Evolutionary conservation across 352 stramenopile species (phyloP).

Genomic region (Phytophthora brassicae): DNA sequence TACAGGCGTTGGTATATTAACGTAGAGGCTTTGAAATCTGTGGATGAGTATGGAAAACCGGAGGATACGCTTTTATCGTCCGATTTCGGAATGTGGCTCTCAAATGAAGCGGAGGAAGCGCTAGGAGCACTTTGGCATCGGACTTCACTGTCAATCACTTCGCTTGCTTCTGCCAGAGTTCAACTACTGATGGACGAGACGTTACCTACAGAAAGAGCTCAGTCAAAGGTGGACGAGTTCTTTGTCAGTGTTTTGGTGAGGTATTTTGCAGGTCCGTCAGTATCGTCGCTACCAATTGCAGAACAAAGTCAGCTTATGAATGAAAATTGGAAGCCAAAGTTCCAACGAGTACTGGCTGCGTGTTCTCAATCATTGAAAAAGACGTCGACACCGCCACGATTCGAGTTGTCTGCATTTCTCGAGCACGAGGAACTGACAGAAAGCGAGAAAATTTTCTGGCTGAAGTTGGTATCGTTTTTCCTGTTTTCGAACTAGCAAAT

Average conservation of each 20-base stretch:
- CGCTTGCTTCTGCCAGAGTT: conserved; percentile 36
- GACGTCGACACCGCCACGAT: conserved; percentile 14
- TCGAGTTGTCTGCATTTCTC: conserved; percentile 38
- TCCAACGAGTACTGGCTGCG: conserved; percentile 32
- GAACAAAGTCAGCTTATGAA: conserved; percentile 7
- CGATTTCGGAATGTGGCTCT: conserved; percentile 46
- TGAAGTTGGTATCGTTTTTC: conserved; percentile 65
- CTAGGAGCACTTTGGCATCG: conserved; percentile 42
- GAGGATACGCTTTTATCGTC: conserved; percentile 10
- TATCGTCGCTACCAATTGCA: conserved; percentile 10
- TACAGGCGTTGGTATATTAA: conserved; percentile 23
- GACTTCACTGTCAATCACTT: conserved; percentile 34
- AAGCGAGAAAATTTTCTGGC: conserved; percentile 52
- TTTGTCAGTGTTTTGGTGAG: conserved; percentile 28
- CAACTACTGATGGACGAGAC: conserved; percentile 27
- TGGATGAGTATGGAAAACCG: conserved; percentile 4
- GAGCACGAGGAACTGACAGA: conserved; percentile 33
- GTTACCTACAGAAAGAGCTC: background rate
- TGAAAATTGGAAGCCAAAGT: conserved; percentile 40
- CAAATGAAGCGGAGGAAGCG: conserved; percentile 46
- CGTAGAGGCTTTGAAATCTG: background rate
- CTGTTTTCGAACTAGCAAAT: conserved; percentile 38
- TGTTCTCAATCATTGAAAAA: conserved; percentile 12
- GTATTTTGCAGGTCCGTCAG: conserved; percentile 38
- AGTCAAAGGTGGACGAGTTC: conserved; percentile 21